Percentiles rank a stretch among this genome's conserved stretches.
Evolutionary conservation across 306 rosid genomes (phyloP).

Genomic region (Oxytropis ochrocephala): DNA sequence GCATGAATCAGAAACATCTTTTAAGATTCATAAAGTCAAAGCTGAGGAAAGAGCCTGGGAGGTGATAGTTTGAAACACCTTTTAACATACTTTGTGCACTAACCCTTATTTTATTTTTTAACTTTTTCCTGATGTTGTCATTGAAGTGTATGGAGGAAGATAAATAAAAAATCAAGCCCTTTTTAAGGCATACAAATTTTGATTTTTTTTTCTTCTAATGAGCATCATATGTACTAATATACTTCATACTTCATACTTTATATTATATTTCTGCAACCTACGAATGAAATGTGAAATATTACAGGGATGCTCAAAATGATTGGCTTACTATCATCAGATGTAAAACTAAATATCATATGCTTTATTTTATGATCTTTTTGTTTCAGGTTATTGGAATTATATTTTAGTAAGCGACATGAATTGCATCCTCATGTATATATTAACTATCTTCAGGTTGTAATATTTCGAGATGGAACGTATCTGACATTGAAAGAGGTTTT

Average conservation of each 20-base stretch:
- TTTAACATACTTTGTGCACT: background rate
- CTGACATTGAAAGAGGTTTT: constrained; percentile 96
- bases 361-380: background rate
- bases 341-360: background rate
- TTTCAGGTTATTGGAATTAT: background rate
- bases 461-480: constrained; percentile 99
- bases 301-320: background rate
- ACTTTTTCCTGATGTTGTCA: background rate
- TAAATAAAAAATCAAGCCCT: background rate
- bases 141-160: background rate
- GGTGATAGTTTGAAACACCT: constrained; percentile 43
- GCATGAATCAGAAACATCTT: constrained; percentile 99
- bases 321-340: background rate
- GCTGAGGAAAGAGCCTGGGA: constrained; percentile 99
- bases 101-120: background rate
- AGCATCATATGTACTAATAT: background rate
- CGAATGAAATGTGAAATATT: background rate
- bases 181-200: background rate
- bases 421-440: constrained; percentile 10
- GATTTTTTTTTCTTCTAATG: background rate
- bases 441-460: constrained; percentile 69
- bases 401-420: background rate
- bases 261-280: background rate
- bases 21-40: constrained; percentile 96
- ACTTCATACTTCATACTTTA: background rate